Percentiles rank a stretch among this genome's conserved stretches.
Conservation (phyloP, 2,329 filamentous ascomycete genomes). For the Dissoconium aciculare region DNA sequence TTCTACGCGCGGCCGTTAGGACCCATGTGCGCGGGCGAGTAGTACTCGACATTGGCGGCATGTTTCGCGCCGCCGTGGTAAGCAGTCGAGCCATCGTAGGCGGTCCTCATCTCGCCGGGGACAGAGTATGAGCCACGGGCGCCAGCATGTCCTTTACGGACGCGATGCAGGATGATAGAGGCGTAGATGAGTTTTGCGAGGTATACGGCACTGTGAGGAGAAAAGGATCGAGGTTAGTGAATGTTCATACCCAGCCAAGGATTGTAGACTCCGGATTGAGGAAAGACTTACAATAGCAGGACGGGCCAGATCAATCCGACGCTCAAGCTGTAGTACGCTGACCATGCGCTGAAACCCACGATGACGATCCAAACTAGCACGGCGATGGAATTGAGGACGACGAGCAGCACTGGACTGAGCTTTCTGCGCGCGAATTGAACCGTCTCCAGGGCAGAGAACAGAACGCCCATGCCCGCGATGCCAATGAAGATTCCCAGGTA, state of each 20-base stretch:
- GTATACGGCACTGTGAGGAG: conserved; percentile 21
- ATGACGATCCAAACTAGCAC: conserved; percentile 17
- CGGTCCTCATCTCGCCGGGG: conserved; percentile 1
- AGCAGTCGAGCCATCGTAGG: conserved; percentile 2
- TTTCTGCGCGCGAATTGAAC: conserved; percentile 12
- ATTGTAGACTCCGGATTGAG: conserved; percentile 2
- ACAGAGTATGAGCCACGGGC: conserved; percentile 13
- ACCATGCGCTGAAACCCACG: conserved; percentile 8
- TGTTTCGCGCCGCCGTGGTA: conserved; percentile 1
- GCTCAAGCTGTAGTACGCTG: conserved; percentile 2
- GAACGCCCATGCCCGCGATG: conserved; percentile 6
- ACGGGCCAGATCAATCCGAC: conserved; percentile 13
- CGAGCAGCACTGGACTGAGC: conserved; percentile 13
- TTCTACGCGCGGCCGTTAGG: too few species aligned
- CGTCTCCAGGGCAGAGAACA: conserved; percentile 19
- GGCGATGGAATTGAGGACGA: conserved; percentile 16
- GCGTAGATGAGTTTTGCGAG: conserved; percentile 29
- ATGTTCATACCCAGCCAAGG: conserved; percentile 2
- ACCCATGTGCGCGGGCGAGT: conserved; percentile 6
- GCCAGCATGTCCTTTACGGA: conserved; percentile 23
- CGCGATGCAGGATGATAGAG: conserved; percentile 23
- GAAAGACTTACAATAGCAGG: conserved; percentile 24
- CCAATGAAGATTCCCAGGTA: conserved; percentile 11
- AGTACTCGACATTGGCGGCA: neutral
- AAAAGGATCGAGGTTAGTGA: too few species aligned